Base-by-base conservation (phyloP, 2,329 filamentous ascomycete species). In the Scedosporium apiospermum region DNA sequence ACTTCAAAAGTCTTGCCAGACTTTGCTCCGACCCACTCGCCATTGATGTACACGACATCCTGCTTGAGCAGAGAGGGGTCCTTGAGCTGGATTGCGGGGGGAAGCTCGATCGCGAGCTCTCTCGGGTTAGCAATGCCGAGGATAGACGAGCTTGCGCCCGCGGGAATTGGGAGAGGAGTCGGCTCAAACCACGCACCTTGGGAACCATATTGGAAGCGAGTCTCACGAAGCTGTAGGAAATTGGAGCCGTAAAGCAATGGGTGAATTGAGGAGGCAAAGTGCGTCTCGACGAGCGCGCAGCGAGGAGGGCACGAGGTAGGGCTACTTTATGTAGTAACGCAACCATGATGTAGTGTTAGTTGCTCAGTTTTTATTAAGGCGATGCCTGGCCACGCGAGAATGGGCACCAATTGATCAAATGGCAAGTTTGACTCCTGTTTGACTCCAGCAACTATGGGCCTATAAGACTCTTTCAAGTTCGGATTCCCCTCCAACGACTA, bases 1-100 rank as follows among this genome's bases (percentile, higher is more conserved):
- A 97, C 90, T 73, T 95, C 88, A 74, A 98, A 99, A 57, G 91
- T 96, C 82, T 96, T 87, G 71, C 91, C 91, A 0, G 91, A 96
- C 71, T 86, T 85, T 68, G 93, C 90, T 68, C 83, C 82, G 65
- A 96, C 84, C 90, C 93, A 99, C 82, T 96, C 84, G 70, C 95
- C 95, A 73, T 99, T 93, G 71, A 98, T 87, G 72, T 93, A 97
- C 70, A 86, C 85, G 64, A 85, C 83, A 72, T 93, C 84, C 68
- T 88, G 85, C 79, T 96, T 97, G 70, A 98, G 84, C 64, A 99
- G 83, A 26, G 88, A 90, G 42, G 85, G 84, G 68, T 93, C 90
- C 71, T 87, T 90, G 70, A 93, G 84, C 88, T 92, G 18, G 34
- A 23, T 51, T 38, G 57, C 16, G 27, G 57, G 27, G 27, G 57